Evolutionary conservation across 129 eudicot species (phyloP), one percentile per base, ranked within the genome.

Genomic region (Smallanthus sonchifolius): DNA sequence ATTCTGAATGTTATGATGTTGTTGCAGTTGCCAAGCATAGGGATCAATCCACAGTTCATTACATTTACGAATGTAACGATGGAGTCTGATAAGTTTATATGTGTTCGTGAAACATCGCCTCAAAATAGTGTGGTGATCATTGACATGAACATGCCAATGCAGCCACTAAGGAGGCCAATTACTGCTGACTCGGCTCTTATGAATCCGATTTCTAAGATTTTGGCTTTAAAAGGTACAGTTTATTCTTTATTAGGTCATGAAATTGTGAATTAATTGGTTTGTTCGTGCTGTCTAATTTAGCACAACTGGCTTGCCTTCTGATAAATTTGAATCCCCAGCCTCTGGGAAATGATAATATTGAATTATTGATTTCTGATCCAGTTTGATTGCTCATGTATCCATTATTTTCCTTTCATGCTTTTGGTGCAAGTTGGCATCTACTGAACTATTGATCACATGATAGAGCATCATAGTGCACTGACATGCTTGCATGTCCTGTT

Each of bases 21-120:
- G 71, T 77, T 86, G 84, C 88, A 91, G 99, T 72, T 95, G 87
- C 84, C 94, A 30, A 95, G 97, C 72, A 79, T 95, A 69, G 99
- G 99, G 84, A 89, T 95, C 86, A 95, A 85, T 71, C 92, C 84
- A 16, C 99, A 95, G 85, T 95, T 95, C 82, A 95, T 95, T 72
- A 95, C 97, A 11, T 95, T 95, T 39, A 95, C 97, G n/a, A 88
- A 95, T 85, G 99, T 95, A 20, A 95, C 99, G 3, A 95, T 95
- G 99, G 99, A 95, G 83, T 95, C 99, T 2, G 99, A 95, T 78
- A 95, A 91, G 91, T 94, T 84, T 72, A 90, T 94, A 69, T 94
- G 98, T 73, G 98, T 94, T 47, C 89, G 98, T 14, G 98, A 94
- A 85, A 94, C 98, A 0, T 74, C 98, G n/a, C 98, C 98, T 37